Percentiles rank a stretch among this genome's conserved stretches.
phyloP scores from a whole-genome alignment of 805 yeast genomes.

The Cyberlindnera xishuangbannaensis region DNA sequence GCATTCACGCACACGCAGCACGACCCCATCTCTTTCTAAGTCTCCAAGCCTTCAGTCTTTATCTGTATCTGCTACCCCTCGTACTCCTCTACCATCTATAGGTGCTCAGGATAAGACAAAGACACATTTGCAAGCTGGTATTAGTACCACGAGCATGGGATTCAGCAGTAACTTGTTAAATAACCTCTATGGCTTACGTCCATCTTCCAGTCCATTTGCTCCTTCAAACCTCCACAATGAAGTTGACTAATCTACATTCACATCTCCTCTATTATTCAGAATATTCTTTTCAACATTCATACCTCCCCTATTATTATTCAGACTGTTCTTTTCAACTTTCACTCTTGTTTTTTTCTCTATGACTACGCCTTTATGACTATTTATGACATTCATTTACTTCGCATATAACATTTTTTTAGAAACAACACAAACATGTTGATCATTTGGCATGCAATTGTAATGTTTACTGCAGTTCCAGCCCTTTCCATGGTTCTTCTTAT shows the following conservation, averaged over 20 bases:
- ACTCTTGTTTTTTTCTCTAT: no score
- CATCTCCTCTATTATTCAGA: not conserved
- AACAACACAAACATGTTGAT: not conserved
- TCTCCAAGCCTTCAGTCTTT: no score
- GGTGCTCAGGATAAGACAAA: conserved; percentile 8
- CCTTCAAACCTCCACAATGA: conserved; percentile 18
- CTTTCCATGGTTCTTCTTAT: no score
- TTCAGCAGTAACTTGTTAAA: conserved; percentile 20
- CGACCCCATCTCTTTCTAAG: no score
- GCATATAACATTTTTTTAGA: not conserved
- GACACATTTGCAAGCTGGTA: conserved; percentile 14
- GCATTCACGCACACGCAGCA: no score
- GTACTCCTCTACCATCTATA: conserved; percentile 4
- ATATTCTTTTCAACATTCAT: not conserved
- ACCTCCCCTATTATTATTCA: not conserved
- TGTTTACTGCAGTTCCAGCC: no score
- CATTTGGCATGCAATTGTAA: no score
- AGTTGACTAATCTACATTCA: conserved; percentile 6
- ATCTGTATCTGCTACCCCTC: no score
- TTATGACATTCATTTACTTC: no score
- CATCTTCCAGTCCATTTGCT: conserved; percentile 21
- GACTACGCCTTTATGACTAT: not conserved
- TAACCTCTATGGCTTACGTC: conserved; percentile 23
- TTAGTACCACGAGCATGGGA: conserved; percentile 17
- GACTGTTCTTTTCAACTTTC: no score